Evolutionary conservation across 176 grass and related monocot species (phyloP).

Genomic region (Eleusine coracana): DNA sequence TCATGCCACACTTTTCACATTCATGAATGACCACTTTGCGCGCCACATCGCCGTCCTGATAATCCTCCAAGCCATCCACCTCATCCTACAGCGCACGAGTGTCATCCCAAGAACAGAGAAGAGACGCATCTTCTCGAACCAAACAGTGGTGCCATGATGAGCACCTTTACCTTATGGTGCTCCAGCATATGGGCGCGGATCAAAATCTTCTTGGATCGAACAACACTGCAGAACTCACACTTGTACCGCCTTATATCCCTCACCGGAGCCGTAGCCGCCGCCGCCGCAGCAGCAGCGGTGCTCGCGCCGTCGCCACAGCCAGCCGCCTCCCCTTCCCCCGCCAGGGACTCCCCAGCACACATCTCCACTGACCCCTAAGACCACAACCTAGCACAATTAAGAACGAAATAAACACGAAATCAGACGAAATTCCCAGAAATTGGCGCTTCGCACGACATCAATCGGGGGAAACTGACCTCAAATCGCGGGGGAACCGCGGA

Average conservation of each 20-base stretch:
- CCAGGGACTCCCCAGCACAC: background rate
- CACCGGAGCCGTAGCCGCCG: background rate
- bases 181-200: conserved; percentile 55
- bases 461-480: conserved; percentile 13
- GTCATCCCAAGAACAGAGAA: background rate
- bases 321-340: background rate
- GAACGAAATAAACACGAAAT: background rate
- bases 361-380: conserved; percentile 13
- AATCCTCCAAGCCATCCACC: conserved; percentile 24
- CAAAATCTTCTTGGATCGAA: conserved; percentile 62
- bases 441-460: background rate
- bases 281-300: background rate
- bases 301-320: background rate
- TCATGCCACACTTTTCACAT: conserved; percentile 57
- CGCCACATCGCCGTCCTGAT: background rate
- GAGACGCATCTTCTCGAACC: background rate
- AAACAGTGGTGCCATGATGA: background rate
- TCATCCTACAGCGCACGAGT: conserved; percentile 39
- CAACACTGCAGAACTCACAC: conserved; percentile 63
- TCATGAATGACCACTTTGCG: background rate
- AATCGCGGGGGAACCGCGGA: background rate
- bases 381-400: background rate
- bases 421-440: background rate
- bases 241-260: conserved; percentile 61
- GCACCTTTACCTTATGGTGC: conserved; percentile 47